Conservation (phyloP, 2,329 filamentous ascomycete species). For the Biscogniauxia marginata region DNA sequence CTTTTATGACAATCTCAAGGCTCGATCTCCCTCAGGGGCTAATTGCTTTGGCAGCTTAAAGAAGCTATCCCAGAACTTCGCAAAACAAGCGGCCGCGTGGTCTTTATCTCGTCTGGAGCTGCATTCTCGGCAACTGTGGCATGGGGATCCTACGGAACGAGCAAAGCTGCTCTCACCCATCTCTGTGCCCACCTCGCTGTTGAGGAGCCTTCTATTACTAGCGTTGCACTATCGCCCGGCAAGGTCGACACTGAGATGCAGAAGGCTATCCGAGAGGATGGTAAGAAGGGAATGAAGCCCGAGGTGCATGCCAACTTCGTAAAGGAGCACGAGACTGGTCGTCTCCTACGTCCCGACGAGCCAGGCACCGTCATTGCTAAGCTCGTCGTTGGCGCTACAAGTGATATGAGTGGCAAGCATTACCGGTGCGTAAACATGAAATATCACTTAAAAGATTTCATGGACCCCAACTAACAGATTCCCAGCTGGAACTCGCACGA, state of each 20-base stretch:
- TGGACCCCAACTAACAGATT: conserved; percentile 24
- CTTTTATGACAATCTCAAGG: too few relatives aligned
- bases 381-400: conserved; percentile 64
- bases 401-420: conserved; percentile 72
- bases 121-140: conserved; percentile 62
- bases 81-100: conserved; percentile 64
- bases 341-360: conserved; percentile 76
- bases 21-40: conserved; percentile 17
- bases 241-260: conserved; percentile 92
- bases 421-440: conserved; percentile 53
- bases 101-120: conserved; percentile 81
- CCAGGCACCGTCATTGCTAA: conserved; percentile 84
- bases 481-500: conserved; percentile 53
- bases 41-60: conserved; percentile 55
- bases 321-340: conserved; percentile 66
- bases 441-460: conserved; percentile 4
- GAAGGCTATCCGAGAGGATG: conserved; percentile 67
- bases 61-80: conserved; percentile 69
- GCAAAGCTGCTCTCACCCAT: conserved; percentile 83
- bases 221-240: conserved; percentile 72
- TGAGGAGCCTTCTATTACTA: conserved; percentile 76
- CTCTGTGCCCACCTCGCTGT: conserved; percentile 68
- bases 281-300: conserved; percentile 48
- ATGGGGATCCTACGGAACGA: conserved; percentile 80
- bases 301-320: conserved; percentile 67